Conservation (phyloP, 371 early-diverging fungal species). For the Rhizopus sp. region DNA sequence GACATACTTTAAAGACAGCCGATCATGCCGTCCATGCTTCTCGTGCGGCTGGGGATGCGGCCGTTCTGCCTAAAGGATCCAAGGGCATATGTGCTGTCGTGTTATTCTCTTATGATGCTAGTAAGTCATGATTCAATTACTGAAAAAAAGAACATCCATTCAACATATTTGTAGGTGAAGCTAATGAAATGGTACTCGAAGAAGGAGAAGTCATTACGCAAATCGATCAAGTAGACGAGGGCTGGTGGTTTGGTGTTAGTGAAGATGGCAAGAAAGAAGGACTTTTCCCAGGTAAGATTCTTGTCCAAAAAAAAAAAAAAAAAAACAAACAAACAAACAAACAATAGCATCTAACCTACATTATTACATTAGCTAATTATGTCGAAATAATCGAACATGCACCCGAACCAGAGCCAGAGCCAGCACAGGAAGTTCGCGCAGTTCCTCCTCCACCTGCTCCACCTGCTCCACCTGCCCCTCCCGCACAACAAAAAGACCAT, state of each 20-base stretch:
- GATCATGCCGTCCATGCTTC: slow-evolving; percentile 40
- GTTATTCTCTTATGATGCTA: slow-evolving; percentile 74
- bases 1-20: slow-evolving; percentile 23
- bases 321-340: background rate
- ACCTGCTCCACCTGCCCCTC: slow-evolving; percentile 14
- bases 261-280: slow-evolving; percentile 80
- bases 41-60: slow-evolving; percentile 29
- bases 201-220: slow-evolving; percentile 81
- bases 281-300: slow-evolving; percentile 73
- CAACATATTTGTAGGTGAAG: slow-evolving; percentile 51
- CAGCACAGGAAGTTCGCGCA: slow-evolving; percentile 10
- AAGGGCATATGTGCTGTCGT: slow-evolving; percentile 60
- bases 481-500: slow-evolving; percentile 16
- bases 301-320: background rate
- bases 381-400: slow-evolving; percentile 65
- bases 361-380: slow-evolving; percentile 59
- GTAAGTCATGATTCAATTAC: slow-evolving; percentile 24
- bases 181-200: slow-evolving; percentile 81
- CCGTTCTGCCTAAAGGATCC: slow-evolving; percentile 18
- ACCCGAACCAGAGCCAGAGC: slow-evolving; percentile 13
- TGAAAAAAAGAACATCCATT: slow-evolving; percentile 1
- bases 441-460: slow-evolving; percentile 27
- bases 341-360: background rate
- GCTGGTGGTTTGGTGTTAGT: slow-evolving; percentile 90
- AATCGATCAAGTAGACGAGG: slow-evolving; percentile 77